Base-by-base conservation (phyloP, 2,329 filamentous ascomycete species). In the Didymella sp. region DNA sequence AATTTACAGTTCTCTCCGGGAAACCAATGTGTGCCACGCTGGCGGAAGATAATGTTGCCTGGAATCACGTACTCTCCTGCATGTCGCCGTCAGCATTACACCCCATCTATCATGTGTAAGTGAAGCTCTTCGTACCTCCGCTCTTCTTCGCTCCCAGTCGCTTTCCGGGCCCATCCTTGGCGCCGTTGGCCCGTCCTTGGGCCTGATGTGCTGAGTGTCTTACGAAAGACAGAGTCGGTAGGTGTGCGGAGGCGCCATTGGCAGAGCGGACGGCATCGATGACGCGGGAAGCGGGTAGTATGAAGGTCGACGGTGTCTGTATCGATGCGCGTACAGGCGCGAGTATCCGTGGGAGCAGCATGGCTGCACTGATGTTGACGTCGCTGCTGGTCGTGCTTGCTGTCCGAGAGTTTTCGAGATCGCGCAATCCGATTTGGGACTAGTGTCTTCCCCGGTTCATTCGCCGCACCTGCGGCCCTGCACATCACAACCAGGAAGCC, bases 41-140 rank as follows among this genome's bases (percentile, higher is more conserved):
- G 95, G 75, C 92, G 92, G 85, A 95, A 99, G 79, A 99, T 90
- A 78, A 99, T 99, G 81, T 96, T 98, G 51, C 95, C 95, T 4
- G 93, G 90, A 56, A 96, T 89, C 31, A 99, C 95, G 77, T 89
- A 96, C 81, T 97, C 90, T 75, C 94, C 90, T 93, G 72, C 33
- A 47, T 27, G 53, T 46, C 31, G 38, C 40, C 17, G 44, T 66
- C 60, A 64, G 62, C 48, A 28, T 11, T 28, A 15, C 25, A 31
- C 24, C 37, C 30, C 13, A 8, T 28, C 13, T 31, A 7, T 25
- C 24, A n/a, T 22, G 1, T 43, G 3, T 19, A 4, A 6, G 9
- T 28, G 11, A 0, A 15, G 11, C 11, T 1, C 24, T 7, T 22
- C 53, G 28, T 82, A 90, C 91, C 94, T 77, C 91, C 92, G 17